A percentile compares a stretch with the other conserved stretches of the same genome.
Conservation (phyloP, 108 stramenopile genomes). For the Nitzschia inconspicua region DNA sequence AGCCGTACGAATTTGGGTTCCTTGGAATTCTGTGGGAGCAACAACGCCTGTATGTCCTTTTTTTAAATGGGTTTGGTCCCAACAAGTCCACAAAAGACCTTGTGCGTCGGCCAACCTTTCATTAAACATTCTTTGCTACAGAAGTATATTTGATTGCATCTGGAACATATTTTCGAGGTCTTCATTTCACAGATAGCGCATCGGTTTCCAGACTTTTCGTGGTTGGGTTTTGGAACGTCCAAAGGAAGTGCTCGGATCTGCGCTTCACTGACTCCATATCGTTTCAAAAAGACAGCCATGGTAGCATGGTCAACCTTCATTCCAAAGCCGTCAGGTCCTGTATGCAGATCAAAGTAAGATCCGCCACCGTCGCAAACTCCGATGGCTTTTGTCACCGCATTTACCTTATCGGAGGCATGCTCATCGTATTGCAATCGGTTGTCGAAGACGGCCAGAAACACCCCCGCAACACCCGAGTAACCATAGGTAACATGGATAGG, state of each 20-base stretch:
- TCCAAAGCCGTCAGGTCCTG: neutral
- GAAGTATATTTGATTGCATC: no score
- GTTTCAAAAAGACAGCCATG: neutral
- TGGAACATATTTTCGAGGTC: no score
- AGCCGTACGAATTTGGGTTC: no score
- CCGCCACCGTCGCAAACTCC: neutral
- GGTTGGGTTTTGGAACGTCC: neutral
- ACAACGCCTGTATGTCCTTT: no score
- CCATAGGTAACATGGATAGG: neutral
- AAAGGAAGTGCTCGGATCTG: neutral
- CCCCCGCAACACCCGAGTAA: no score
- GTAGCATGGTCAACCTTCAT: neutral
- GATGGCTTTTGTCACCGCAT: neutral
- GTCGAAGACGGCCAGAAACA: neutral
- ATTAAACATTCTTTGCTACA: no score
- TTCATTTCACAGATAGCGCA: no score
- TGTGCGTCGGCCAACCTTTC: no score
- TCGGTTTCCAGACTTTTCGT: no score
- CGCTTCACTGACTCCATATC: neutral
- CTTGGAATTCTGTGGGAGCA: no score
- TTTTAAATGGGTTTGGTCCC: no score
- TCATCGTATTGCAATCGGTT: neutral
- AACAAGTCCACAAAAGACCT: no score
- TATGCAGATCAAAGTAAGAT: conserved; percentile 1
- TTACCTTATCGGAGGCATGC: neutral